These are phyloP conservation scores for Lathyrus sativus DNA, from an alignment of 306 rosid species.

Conservation along the genomic window DNA sequence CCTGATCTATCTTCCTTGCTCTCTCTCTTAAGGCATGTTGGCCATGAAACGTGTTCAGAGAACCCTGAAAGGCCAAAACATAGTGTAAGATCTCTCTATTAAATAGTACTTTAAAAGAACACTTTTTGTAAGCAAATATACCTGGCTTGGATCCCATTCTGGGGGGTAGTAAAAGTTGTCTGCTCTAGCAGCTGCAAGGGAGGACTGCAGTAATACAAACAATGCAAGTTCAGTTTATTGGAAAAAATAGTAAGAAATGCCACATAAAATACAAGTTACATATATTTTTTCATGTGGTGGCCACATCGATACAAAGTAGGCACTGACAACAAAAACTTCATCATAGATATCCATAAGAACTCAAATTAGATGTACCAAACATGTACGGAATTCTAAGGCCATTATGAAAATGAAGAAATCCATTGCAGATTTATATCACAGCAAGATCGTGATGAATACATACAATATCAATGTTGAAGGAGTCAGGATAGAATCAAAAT, in stretches of 20 bases:
- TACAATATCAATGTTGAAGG: background rate
- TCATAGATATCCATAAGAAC: background rate
- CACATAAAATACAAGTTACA: slow-evolving; percentile 5
- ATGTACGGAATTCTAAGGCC: background rate
- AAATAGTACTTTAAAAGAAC: slow-evolving; percentile 17
- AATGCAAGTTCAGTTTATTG: slow-evolving; percentile 39
- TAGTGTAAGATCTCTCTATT: slow-evolving; percentile 22
- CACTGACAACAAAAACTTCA: background rate
- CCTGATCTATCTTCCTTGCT: slow-evolving; percentile 87
- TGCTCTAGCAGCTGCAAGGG: slow-evolving; percentile 95
- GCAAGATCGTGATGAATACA: background rate
- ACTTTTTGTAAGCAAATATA: slow-evolving; percentile 29
- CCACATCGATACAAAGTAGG: background rate
- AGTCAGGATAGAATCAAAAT: background rate
- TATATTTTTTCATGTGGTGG: background rate
- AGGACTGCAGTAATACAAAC: slow-evolving; percentile 65
- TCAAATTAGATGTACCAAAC: slow-evolving; percentile 5
- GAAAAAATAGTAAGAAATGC: slow-evolving; percentile 17
- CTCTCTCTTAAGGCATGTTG: slow-evolving; percentile 96
- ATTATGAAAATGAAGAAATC: background rate
- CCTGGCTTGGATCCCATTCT: slow-evolving; percentile 94
- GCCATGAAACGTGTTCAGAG: slow-evolving; percentile 86
- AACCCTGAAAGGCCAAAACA: slow-evolving; percentile 59
- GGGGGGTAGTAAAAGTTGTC: slow-evolving; percentile 93
- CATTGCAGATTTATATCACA: background rate